Percentiles rank a stretch among this genome's conserved stretches.
Conservation (phyloP, 441 rosid genomes). For the Gossypium schwendimanii region DNA sequence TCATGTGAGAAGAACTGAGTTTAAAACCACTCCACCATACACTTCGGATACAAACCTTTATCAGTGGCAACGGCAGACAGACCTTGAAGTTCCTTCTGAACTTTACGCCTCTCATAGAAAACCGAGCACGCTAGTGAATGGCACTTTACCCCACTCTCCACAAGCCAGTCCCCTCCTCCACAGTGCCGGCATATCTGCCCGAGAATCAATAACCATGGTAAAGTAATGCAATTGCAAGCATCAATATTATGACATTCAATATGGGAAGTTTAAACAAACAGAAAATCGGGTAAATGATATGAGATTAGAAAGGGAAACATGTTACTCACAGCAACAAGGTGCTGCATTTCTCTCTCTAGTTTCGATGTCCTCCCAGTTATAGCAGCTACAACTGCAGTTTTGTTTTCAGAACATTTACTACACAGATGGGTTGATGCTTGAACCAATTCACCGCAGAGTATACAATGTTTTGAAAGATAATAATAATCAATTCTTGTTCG, state of each 20-base stretch:
- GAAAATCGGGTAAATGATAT: not conserved
- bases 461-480: constrained; percentile 81
- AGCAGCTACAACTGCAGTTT: constrained; percentile 52
- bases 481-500: constrained; percentile 72
- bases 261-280: not conserved
- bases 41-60: constrained; percentile 68
- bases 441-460: constrained; percentile 83
- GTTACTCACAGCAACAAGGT: constrained; percentile 67
- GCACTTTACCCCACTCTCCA: constrained; percentile 85
- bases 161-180: constrained; percentile 95
- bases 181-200: constrained; percentile 85
- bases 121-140: constrained; percentile 82
- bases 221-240: not conserved
- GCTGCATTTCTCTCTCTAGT: constrained; percentile 84
- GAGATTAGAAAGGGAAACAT: not conserved
- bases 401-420: constrained; percentile 48
- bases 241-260: not conserved
- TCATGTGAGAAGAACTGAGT: not conserved
- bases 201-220: constrained; percentile 12
- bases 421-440: constrained; percentile 61
- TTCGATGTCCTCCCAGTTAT: constrained; percentile 72
- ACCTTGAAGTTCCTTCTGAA: constrained; percentile 75
- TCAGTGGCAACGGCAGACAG: constrained; percentile 56
- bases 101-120: constrained; percentile 71
- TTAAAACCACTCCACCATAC: constrained; percentile 87